These are phyloP conservation scores for Pugionium cornutum DNA, from an alignment of 345 rosid species.

Conservation along the genomic window DNA sequence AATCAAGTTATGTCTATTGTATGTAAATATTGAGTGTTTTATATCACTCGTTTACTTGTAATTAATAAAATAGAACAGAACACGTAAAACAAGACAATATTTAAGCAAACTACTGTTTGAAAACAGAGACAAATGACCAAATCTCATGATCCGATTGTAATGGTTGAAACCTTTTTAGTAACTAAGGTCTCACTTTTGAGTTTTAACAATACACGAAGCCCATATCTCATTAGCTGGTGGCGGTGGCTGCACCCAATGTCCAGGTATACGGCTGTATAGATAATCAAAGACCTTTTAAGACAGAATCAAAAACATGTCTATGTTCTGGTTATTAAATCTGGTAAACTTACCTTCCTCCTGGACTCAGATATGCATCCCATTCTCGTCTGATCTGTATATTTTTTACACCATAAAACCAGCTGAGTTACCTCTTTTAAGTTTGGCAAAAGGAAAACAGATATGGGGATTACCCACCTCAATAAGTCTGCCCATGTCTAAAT, in stretches of 20 bases:
- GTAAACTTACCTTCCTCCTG: conserved; percentile 69
- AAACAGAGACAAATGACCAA: too few species aligned
- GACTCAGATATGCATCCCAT: conserved; percentile 89
- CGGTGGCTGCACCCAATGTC: conserved; percentile 82
- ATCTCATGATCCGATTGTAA: too few species aligned
- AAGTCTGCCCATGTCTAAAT: conserved; percentile 76
- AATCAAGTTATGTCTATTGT: too few species aligned
- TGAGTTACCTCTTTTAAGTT: not conserved
- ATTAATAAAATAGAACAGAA: too few species aligned
- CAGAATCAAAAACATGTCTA: not conserved
- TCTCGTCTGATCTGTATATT: conserved; percentile 77
- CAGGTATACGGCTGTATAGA: conserved; percentile 77
- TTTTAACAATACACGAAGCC: conserved; percentile 68
- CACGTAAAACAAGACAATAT: too few species aligned
- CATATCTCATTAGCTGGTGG: conserved; percentile 75
- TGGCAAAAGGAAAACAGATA: not conserved
- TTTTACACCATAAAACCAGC: not conserved
- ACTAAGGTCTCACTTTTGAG: too few species aligned
- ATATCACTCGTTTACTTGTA: too few species aligned
- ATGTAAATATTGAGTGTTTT: too few species aligned
- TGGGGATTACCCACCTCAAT: conserved; percentile 58
- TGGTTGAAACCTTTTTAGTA: too few species aligned
- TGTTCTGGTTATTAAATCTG: not conserved
- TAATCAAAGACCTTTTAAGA: not conserved
- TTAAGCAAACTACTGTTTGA: too few species aligned